Conservation (phyloP, 2,329 filamentous ascomycete species). For the Fusarium gaditjirri region DNA sequence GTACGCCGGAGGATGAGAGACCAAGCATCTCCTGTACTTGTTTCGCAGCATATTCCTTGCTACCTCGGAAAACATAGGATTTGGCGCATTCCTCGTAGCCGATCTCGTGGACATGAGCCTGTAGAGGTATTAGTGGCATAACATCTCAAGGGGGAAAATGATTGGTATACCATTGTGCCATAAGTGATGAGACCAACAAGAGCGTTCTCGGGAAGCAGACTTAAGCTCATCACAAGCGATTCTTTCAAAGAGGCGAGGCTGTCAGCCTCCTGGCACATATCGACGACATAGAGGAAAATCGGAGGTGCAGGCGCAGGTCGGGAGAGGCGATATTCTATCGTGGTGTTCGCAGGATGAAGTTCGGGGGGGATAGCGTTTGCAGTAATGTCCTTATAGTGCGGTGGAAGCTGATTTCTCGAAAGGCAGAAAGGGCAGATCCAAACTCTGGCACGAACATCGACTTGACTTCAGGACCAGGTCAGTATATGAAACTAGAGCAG, state of each 20-base stretch:
- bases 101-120: constrained; percentile 97
- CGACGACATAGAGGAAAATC: constrained; percentile 88
- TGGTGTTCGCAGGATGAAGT: constrained; percentile 83
- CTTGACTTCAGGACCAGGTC: constrained; percentile 66
- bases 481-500: constrained; percentile 26
- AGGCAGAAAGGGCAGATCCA: constrained; percentile 94
- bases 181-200: constrained; percentile 86
- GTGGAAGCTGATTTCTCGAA: constrained; percentile 82
- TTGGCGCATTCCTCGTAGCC: constrained; percentile 98
- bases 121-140: constrained; percentile 36
- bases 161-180: constrained; percentile 82
- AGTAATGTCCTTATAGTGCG: constrained; percentile 91
- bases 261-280: constrained; percentile 89
- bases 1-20: constrained; percentile 75
- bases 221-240: constrained; percentile 86
- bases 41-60: constrained; percentile 97
- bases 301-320: constrained; percentile 86
- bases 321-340: constrained; percentile 87
- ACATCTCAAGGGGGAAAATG: not conserved
- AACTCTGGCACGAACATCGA: constrained; percentile 83
- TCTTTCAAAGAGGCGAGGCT: constrained; percentile 85
- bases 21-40: constrained; percentile 99
- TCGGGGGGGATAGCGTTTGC: constrained; percentile 84
- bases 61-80: constrained; percentile 97
- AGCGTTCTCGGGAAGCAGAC: constrained; percentile 81